Conservation (phyloP, 495 filamentous ascomycete genomes). For the Podospora bellae-mahoneyi region DNA sequence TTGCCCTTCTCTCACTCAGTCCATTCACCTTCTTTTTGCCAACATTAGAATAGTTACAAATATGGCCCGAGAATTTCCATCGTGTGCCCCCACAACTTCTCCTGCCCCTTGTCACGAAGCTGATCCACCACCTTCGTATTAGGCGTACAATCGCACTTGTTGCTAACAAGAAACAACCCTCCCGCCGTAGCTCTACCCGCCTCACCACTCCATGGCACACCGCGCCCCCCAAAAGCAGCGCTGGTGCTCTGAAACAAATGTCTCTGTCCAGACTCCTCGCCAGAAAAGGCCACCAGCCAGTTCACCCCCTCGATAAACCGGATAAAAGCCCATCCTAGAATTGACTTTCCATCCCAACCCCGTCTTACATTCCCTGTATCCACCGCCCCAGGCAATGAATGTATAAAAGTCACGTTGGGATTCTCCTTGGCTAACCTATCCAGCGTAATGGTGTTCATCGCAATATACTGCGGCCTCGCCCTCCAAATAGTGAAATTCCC, state of each 20-base stretch:
- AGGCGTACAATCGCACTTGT: no score
- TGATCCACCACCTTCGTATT: no score
- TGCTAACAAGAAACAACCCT: no score
- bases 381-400: slow-evolving; percentile 36
- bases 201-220: slow-evolving; percentile 27
- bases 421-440: slow-evolving; percentile 35
- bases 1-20: background rate
- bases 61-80: no score
- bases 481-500: slow-evolving; percentile 26
- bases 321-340: slow-evolving; percentile 17
- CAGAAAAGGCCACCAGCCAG: slow-evolving; percentile 14
- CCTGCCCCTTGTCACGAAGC: no score
- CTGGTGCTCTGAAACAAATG: slow-evolving; percentile 35
- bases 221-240: slow-evolving; percentile 33
- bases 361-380: slow-evolving; percentile 36
- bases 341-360: slow-evolving; percentile 25
- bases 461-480: slow-evolving; percentile 20
- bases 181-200: slow-evolving; percentile 2
- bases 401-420: slow-evolving; percentile 35
- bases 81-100: no score
- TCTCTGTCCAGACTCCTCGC: slow-evolving; percentile 35
- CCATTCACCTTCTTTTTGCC: no score
- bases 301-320: slow-evolving; percentile 25
- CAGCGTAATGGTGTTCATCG: slow-evolving; percentile 25
- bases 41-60: no score